Percentiles rank a stretch among this genome's conserved stretches.
phyloP scores from a whole-genome alignment of 1,139 yeast genomes.

The Lodderomyces oxycetoniae region DNA sequence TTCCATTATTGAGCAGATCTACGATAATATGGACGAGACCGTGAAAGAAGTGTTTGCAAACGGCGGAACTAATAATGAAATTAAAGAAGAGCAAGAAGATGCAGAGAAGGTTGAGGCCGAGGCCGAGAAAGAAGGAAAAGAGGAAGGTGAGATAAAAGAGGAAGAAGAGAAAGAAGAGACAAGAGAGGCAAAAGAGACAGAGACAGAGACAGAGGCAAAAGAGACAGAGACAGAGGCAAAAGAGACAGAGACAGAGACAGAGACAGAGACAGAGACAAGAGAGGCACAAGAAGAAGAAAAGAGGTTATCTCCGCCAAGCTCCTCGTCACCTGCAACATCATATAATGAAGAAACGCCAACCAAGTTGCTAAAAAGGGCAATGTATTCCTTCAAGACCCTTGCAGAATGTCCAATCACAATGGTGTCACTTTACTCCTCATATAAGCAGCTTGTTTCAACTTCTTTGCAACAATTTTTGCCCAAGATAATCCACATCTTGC shows the following conservation, averaged over 20 bases:
- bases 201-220: conserved; percentile 25
- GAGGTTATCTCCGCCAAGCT: conserved; percentile 12
- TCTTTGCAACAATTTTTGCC: conserved; percentile 79
- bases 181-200: conserved; percentile 16
- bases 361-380: conserved; percentile 50
- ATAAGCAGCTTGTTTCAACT: conserved; percentile 67
- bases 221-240: conserved; percentile 26
- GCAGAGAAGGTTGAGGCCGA: conserved; percentile 1
- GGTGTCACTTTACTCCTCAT: conserved; percentile 86
- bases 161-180: neutral
- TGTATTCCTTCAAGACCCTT: conserved; percentile 81
- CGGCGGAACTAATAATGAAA: conserved; percentile 4
- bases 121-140: conserved; percentile 1
- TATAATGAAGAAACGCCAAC: conserved; percentile 32
- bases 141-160: conserved; percentile 1
- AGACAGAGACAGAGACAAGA: conserved; percentile 13
- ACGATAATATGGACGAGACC: conserved; percentile 74
- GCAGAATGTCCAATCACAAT: conserved; percentile 97
- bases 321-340: conserved; percentile 27
- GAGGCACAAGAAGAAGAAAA: no score
- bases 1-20: conserved; percentile 69
- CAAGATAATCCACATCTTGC: conserved; percentile 68
- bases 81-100: conserved; percentile 1
- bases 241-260: conserved; percentile 25
- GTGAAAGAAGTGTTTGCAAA: conserved; percentile 56